Evolutionary conservation across 2,329 filamentous ascomycete species (phyloP).

Genomic region (Aspergillus luchuensis): DNA sequence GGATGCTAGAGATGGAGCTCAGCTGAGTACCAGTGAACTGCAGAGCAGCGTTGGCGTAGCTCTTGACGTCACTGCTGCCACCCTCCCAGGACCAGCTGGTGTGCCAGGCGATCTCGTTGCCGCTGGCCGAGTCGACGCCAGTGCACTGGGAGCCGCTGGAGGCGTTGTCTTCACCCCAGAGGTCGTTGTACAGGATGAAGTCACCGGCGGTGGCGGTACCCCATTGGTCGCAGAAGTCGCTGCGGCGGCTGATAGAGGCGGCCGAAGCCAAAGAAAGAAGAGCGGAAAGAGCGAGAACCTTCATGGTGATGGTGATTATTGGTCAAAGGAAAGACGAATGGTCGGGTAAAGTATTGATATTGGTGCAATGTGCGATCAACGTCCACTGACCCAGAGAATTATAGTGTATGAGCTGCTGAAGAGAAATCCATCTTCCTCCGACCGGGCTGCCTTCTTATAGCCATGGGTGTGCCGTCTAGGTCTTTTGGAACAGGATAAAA

Average conservation of each 20-base stretch:
- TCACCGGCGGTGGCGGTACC: constrained; percentile 40
- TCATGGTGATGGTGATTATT: constrained; percentile 28
- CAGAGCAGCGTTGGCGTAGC: constrained; percentile 49
- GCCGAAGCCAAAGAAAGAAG: constrained; percentile 29
- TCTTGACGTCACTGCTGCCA: constrained; percentile 47
- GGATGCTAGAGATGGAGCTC: constrained; percentile 44
- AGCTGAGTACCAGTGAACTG: constrained; percentile 37
- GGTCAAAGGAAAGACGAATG: constrained; percentile 4
- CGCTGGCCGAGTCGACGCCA: constrained; percentile 40
- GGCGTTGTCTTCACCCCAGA: constrained; percentile 50
- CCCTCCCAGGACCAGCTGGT: constrained; percentile 51
- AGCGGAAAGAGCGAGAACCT: constrained; percentile 26
- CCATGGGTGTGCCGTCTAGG: neutral
- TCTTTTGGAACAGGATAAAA: constrained; percentile 1
- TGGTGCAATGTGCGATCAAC: constrained; percentile 10
- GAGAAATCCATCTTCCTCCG: constrained; percentile 2
- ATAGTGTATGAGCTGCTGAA: neutral
- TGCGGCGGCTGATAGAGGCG: constrained; percentile 29
- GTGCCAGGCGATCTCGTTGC: constrained; percentile 45
- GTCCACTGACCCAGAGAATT: constrained; percentile 6
- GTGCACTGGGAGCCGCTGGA: constrained; percentile 48
- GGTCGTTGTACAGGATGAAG: constrained; percentile 57
- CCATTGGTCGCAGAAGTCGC: constrained; percentile 46
- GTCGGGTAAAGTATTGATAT: neutral
- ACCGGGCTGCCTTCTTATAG: constrained; percentile 2